Evolutionary conservation across 441 rosid genomes (phyloP), one percentile per base, ranked within the genome.

Genomic region (Macaranga tanarius): DNA sequence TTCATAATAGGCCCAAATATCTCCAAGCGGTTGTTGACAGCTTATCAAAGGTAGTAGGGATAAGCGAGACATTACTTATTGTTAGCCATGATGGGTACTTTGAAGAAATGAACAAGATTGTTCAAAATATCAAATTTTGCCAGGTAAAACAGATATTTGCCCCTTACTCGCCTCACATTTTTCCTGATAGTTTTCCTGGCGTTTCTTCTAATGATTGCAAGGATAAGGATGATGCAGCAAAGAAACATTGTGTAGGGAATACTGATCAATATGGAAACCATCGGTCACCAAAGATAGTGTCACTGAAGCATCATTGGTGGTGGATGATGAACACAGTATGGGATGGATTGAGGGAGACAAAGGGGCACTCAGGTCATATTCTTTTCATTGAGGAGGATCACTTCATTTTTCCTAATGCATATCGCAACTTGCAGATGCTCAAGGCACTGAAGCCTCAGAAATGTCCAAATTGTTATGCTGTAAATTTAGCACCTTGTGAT

Each of bases 251-350:
- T 64, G 19, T 69, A 15, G 99, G 99, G 20, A 89, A 81, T 82
- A 89, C 97, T 0, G 99, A 95, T 84, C 99, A 95, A 81, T 95
- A 88, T 75, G 99, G 98, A 72, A 86, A 95, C 77, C 93, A 95
- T 60, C 76, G 98, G 56, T 88, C 89, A 16, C 90, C 97, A 2
- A 90, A 86, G 83, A 88, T 92, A 59, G 97, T 92, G 52, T 91
- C 98, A 10, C 75, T 92, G 88, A 95, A 92, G 89, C 99, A 95
- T 84, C 99, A 95, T 70, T 95, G 98, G 98, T 95, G 99, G 99
- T 95, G 99, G 99, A 91, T 92, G 99, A 95, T 95, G 97, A 95
- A 95, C 79, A 90, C 91, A 0, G 90, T 92, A 26, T 92, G 98
- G 99, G 96, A 92, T 82, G 98, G 98, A 44, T 71, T 92, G 65